phyloP scores from a whole-genome alignment of 495 filamentous ascomycete genomes.

The Tetracladium marchalianum region DNA sequence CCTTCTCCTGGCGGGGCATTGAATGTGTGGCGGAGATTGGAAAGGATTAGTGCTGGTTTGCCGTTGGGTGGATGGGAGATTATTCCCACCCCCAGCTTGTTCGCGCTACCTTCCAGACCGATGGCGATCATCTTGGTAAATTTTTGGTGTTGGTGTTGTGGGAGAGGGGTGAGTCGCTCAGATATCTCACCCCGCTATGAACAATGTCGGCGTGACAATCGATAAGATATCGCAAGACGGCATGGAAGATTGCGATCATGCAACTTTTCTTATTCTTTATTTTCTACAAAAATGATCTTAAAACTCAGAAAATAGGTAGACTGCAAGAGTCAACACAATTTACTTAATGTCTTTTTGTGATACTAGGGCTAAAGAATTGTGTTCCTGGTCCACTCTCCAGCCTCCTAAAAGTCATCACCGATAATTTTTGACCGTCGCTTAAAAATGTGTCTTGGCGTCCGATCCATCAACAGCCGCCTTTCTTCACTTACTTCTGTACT shows the following conservation, averaged over 20 bases:
- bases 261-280: no score
- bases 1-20: constrained; percentile 84
- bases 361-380: no score
- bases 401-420: background rate
- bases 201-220: background rate
- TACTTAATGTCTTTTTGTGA: no score
- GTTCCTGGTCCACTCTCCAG: no score
- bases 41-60: constrained; percentile 62
- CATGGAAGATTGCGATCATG: background rate
- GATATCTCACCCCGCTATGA: background rate
- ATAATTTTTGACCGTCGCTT: background rate
- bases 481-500: background rate
- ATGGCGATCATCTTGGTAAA: constrained; percentile 50
- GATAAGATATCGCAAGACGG: background rate
- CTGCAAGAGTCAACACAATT: no score
- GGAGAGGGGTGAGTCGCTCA: background rate
- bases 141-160: constrained; percentile 1
- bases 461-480: background rate
- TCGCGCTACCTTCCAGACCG: constrained; percentile 93
- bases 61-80: constrained; percentile 64
- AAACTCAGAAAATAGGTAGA: no score
- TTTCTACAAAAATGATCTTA: no score
- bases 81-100: constrained; percentile 91
- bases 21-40: constrained; percentile 93
- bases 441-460: background rate